Base-by-base conservation (phyloP, 345 rosid species). In the Gossypium arboreum region DNA sequence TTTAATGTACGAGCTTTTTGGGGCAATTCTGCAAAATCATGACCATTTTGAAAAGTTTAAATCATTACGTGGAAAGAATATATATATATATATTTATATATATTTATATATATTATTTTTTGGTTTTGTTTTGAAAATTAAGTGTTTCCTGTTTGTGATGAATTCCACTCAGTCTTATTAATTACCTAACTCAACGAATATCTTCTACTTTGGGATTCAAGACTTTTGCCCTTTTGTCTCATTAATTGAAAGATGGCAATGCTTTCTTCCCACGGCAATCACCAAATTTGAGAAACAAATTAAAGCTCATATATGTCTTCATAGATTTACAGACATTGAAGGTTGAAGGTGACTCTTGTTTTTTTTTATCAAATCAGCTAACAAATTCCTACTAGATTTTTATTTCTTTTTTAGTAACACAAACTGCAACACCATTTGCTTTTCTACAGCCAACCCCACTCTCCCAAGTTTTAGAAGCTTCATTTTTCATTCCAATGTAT, bases 11-110 rank as follows among this genome's bases (percentile, higher is more conserved):
- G 59, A 57, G 7, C 13, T 9, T 57, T 57, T 2, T 57, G 12
- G 29, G 12, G 61, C 7, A 59, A 25, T 59, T 59, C 84, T 82
- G 77, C 71, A 20, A 59, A 81, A 80, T 77, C 83, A 83, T 85
- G 81, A 84, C 79, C 76, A 67, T 85, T 78, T 83, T 68, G 77
- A 80, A 89, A 84, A 84, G 88, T 82, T 81, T 65, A 78, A 34
- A 83, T 84, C 80, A 84, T 83, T 77, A 70, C 75, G 81, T 77
- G 80, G 80, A 84, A 82, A 77, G 81, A 29, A 34, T 34, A 4
- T 34, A 34, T 29, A 29, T 29, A 78, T 18, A 54, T 41, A 76
- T 75, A 22, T 20, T 20, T 24, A 24, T 24, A 64, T 25, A 20
- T 20, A 20, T 20, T 20, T 29, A 78, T 18, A 54, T 24, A 24